Conservation (phyloP, 1,139 yeast species). For the Suhomyces kunorum region DNA sequence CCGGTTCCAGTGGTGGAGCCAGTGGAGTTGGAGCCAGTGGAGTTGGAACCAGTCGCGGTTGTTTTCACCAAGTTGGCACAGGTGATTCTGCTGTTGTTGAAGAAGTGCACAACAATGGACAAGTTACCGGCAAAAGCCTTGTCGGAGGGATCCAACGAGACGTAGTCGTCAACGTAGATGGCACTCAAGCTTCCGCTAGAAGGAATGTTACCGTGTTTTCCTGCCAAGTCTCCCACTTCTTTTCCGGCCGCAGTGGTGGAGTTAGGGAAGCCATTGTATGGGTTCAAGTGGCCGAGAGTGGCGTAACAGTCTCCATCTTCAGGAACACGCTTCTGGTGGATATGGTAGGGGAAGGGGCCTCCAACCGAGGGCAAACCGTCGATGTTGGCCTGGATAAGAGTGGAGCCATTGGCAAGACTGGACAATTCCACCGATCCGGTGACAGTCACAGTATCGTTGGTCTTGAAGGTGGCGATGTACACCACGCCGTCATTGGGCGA, state of each 20-base stretch:
- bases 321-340: constrained; percentile 43
- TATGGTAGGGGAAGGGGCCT: constrained; percentile 47
- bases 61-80: constrained; percentile 41
- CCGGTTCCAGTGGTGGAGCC: constrained; percentile 8
- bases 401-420: constrained; percentile 35
- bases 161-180: constrained; percentile 36
- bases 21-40: constrained; percentile 2
- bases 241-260: constrained; percentile 28
- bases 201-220: constrained; percentile 44
- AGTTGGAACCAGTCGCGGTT: constrained; percentile 2
- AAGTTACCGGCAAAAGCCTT: constrained; percentile 40
- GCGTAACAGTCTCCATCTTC: constrained; percentile 43
- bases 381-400: constrained; percentile 34
- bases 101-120: constrained; percentile 41
- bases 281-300: constrained; percentile 41
- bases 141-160: constrained; percentile 39
- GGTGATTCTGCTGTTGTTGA: constrained; percentile 36
- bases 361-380: constrained; percentile 37
- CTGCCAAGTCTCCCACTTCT: constrained; percentile 47
- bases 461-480: constrained; percentile 27
- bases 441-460: constrained; percentile 20
- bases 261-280: constrained; percentile 36
- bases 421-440: constrained; percentile 34
- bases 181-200: constrained; percentile 24
- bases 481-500: constrained; percentile 27